phyloP scores from a whole-genome alignment of 495 filamentous ascomycete genomes.

The Glarea lozoyensis region DNA sequence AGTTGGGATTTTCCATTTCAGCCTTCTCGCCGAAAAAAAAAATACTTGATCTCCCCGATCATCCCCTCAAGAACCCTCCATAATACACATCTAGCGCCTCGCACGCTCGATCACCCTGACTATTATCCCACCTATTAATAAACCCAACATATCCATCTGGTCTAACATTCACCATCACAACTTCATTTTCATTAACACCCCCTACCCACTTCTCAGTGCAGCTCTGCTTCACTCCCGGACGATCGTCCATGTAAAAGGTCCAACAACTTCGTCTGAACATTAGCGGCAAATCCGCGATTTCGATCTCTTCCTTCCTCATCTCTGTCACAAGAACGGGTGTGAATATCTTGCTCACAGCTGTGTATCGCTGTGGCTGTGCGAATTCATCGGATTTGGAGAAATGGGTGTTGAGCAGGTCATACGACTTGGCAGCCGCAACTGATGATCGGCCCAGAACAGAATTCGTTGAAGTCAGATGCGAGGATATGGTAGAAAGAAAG shows the following conservation, averaged over 20 bases:
- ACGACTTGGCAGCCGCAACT: constrained; percentile 39
- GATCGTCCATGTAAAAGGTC: constrained; percentile 59
- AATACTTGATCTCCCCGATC: no score
- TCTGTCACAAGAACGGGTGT: constrained; percentile 50
- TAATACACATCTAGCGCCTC: constrained; percentile 56
- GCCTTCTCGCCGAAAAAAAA: no score
- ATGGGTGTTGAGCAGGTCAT: constrained; percentile 39
- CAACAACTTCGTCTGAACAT: constrained; percentile 51
- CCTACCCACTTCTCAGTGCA: constrained; percentile 45
- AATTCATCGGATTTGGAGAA: constrained; percentile 45
- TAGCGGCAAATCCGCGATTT: constrained; percentile 50
- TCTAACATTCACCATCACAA: constrained; percentile 51
- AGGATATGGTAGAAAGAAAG: constrained; percentile 47
- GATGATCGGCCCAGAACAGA: constrained; percentile 41
- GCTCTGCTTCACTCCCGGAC: constrained; percentile 37
- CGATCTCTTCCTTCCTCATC: constrained; percentile 45
- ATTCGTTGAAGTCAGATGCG: constrained; percentile 28
- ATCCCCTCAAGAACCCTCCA: constrained; percentile 35
- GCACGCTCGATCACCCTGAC: constrained; percentile 28
- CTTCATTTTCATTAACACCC: constrained; percentile 36
- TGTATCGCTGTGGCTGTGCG: constrained; percentile 51
- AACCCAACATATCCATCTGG: constrained; percentile 63
- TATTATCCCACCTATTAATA: constrained; percentile 42
- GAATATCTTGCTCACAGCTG: constrained; percentile 45
- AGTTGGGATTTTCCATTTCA: no score